Evolutionary conservation across 768 basidiomycete genomes (phyloP), one percentile per base, ranked within the genome.

Genomic region (Mycena latifolia): DNA sequence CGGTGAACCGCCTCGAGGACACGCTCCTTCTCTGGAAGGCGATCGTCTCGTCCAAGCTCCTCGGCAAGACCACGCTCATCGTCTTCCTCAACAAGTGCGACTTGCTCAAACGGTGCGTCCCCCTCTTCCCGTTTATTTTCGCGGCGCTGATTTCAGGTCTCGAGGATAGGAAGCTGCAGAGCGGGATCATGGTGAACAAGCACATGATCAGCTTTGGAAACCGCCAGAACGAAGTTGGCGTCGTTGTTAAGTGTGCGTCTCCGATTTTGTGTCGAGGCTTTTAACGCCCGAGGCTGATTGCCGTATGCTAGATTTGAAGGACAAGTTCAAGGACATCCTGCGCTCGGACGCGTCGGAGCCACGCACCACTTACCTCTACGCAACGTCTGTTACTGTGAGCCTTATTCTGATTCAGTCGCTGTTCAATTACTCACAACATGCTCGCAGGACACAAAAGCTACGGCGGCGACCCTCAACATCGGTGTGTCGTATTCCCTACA

Each of bases 51-150:
- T 88, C 86, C 37, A 81, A 80, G 69, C 80, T 93, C 2, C 86
- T 93, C 9, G 75, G 83, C 11, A 85, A 84, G 58, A 83, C 87
- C 14, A 89, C 87, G 59, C 81, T 92, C 61, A 86, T 92, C 50
- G 81, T 92, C 25, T 93, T 93, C 76, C 77, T 92, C 61, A 93
- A 93, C 75, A 93, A 93, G 65, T 85, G 86, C 64, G 92, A 93
- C 65, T 74, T 92, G 5, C 77, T 93, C 2, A 79, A 85, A 65
- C 74, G 81, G 70, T 69, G n/a, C 25, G 67, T 55, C 18, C 15
- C 8, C 43, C 17, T 28, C 27, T 41, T 48, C 41, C 22, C 14
- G 17, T 20, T 20, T 27, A 2, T 15, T 11, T 33, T 52, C 51
- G 4, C 12, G 25, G n/a, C 29, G 27, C 35, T n/a, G n/a, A n/a